Base-by-base conservation (phyloP, 768 basidiomycete species). In the Cystobasidium onofrii region DNA sequence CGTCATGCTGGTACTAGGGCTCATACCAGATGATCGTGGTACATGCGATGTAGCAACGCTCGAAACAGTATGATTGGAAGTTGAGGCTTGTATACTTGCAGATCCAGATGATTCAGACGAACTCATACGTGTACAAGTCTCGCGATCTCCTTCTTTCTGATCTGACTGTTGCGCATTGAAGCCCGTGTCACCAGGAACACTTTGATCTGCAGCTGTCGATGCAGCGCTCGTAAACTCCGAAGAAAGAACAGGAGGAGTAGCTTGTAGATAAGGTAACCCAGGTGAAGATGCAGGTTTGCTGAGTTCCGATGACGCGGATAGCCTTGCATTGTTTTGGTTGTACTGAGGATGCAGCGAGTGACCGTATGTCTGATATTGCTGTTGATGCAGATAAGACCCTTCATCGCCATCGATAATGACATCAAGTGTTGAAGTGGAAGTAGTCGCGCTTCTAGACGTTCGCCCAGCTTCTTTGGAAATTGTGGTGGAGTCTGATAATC, bases 241-340 rank as follows among this genome's bases (percentile, higher is more conserved):
- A 17, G 39, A 31, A 20, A 20, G 2, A 20, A 44, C 43, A 2
- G 63, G 43, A 20, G 65, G 65, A 6, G 41, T 67, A 54, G 65
- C 20, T 52, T 67, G 65, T 27, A 67, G 31, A 43, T 67, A 67
- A 27, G 65, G 44, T 23, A 67, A 43, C 1, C 65, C 65, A 25
- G 65, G 65, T 4, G 57, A 60, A 12, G 57, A 60, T 29, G 57
- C 23, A 34, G 57, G 13, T 60, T 60, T 60, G 15, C 29, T 29
- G 6, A 60, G 17, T 12, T 60, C 57, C 3, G 57, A 60, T 13
- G 57, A 27, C 6, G 33, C 27, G 9, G 57, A 60, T 20, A 60
- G 57, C 15, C 33, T 12, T 7, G 29, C 17, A 29, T 27, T 50
- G n/a, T 50, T 50, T 17, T 20, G 10, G n/a, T 50, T 50, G 20